Evolutionary conservation across 163 green algal species (phyloP).

Genomic region (Chlorella variabilis): DNA sequence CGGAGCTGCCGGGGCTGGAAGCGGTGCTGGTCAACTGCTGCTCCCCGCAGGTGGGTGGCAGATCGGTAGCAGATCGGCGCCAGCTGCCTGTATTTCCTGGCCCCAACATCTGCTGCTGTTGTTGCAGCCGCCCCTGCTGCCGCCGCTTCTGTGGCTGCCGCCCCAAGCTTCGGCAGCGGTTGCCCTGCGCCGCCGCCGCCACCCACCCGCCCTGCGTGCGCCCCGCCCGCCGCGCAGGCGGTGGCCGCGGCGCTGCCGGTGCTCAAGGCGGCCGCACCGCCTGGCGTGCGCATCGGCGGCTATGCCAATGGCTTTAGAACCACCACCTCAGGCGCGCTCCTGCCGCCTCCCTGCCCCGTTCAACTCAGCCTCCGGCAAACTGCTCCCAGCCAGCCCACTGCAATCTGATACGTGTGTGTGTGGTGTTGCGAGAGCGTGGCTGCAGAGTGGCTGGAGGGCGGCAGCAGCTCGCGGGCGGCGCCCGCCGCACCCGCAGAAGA

Average conservation of each 20-base stretch:
- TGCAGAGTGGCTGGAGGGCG: slow-evolving; percentile 29
- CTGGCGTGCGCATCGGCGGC: slow-evolving; percentile 49
- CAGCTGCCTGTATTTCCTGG: neutral
- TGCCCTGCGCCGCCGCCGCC: too few relatives aligned
- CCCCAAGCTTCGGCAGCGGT: too few relatives aligned
- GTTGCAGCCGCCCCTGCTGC: too few relatives aligned
- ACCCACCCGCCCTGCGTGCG: neutral
- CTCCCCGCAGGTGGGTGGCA: slow-evolving; percentile 20
- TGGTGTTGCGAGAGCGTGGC: too few relatives aligned
- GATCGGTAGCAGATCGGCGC: too few relatives aligned
- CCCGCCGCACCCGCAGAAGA: slow-evolving; percentile 38
- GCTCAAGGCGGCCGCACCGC: slow-evolving; percentile 24
- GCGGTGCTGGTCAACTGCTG: slow-evolving; percentile 77
- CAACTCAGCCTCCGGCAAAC: neutral
- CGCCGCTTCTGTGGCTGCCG: too few relatives aligned
- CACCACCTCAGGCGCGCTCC: slow-evolving; percentile 64
- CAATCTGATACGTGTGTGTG: too few relatives aligned
- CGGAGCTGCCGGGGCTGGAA: slow-evolving; percentile 31
- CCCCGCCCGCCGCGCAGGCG: slow-evolving; percentile 1
- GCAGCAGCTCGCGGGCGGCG: slow-evolving; percentile 3
- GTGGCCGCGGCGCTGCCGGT: slow-evolving; percentile 53
- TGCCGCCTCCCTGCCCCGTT: neutral
- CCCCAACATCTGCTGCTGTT: neutral
- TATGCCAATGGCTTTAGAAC: slow-evolving; percentile 75
- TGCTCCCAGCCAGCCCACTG: neutral